These are phyloP conservation scores for Leccinellum albellum DNA, from an alignment of 768 basidiomycete genomes.

Conservation along the genomic window DNA sequence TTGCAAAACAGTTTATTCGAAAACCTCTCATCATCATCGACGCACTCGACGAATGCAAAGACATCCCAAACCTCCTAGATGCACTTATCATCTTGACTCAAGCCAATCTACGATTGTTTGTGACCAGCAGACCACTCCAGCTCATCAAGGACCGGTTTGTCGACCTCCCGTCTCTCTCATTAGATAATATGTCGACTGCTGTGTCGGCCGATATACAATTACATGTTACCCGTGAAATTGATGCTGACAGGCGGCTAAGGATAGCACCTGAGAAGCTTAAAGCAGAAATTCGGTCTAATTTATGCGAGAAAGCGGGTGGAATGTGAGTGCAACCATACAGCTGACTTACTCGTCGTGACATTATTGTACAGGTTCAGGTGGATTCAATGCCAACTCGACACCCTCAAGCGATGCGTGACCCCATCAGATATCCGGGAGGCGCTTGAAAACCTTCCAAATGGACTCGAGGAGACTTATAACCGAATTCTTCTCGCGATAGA, in stretches of 20 bases:
- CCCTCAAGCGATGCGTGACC: constrained; percentile 7
- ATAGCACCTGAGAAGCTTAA: background rate
- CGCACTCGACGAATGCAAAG: constrained; percentile 16
- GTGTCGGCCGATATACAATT: constrained; percentile 2
- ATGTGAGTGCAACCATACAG: constrained; percentile 4
- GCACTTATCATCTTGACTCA: background rate
- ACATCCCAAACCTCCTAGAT: background rate
- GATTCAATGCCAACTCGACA: constrained; percentile 15
- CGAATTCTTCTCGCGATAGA: constrained; percentile 4
- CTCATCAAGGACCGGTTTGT: constrained; percentile 8
- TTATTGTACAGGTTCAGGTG: constrained; percentile 11
- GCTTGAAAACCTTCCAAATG: constrained; percentile 3
- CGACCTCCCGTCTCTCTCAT: background rate
- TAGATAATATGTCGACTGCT: background rate
- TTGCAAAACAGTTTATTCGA: background rate
- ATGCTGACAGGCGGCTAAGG: constrained; percentile 4
- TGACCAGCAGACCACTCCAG: constrained; percentile 9
- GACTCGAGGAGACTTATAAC: constrained; percentile 6
- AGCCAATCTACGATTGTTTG: constrained; percentile 2
- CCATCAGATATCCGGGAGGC: background rate
- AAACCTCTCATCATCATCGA: constrained; percentile 11
- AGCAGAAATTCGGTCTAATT: background rate
- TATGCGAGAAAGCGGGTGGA: constrained; percentile 7
- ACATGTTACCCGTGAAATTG: constrained; percentile 5
- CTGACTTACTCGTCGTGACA: background rate